phyloP scores from a whole-genome alignment of 345 rosid species.

The Trapa incisa region DNA sequence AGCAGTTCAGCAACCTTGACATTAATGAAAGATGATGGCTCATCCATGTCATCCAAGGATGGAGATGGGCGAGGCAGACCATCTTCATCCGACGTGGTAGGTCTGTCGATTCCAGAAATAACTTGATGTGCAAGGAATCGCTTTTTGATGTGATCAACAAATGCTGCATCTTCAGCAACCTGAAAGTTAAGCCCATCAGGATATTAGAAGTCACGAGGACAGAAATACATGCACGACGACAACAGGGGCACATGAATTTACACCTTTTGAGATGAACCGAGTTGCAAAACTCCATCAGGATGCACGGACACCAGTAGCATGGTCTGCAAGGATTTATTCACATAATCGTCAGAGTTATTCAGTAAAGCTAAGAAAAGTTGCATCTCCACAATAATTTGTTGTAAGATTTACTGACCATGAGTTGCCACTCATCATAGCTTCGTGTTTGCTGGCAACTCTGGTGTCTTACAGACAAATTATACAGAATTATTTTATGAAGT shows the following conservation, averaged over 20 bases:
- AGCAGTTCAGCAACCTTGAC: not conserved
- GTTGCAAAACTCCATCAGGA: slow-evolving; percentile 56
- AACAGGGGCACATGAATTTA: slow-evolving; percentile 9
- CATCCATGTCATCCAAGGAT: slow-evolving; percentile 16
- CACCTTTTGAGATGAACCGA: slow-evolving; percentile 49
- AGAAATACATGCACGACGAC: not conserved
- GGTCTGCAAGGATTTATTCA: slow-evolving; percentile 33
- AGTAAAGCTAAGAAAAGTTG: not conserved
- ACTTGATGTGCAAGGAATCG: slow-evolving; percentile 16
- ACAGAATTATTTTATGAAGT: not conserved
- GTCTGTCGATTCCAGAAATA: slow-evolving; percentile 5
- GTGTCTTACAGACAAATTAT: not conserved
- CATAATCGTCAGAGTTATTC: not conserved
- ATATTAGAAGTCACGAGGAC: not conserved
- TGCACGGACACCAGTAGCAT: slow-evolving; percentile 41
- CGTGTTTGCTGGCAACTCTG: not conserved
- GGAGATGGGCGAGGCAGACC: slow-evolving; percentile 11
- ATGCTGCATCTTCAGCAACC: slow-evolving; percentile 37
- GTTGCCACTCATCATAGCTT: not conserved
- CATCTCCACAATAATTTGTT: not conserved
- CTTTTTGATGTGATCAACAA: slow-evolving; percentile 22
- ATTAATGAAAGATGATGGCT: slow-evolving; percentile 12
- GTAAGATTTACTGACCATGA: not conserved
- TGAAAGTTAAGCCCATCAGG: slow-evolving; percentile 7
- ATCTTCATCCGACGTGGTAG: slow-evolving; percentile 12